phyloP scores from a whole-genome alignment of 768 basidiomycete genomes.

The Podaxis rugospora region DNA sequence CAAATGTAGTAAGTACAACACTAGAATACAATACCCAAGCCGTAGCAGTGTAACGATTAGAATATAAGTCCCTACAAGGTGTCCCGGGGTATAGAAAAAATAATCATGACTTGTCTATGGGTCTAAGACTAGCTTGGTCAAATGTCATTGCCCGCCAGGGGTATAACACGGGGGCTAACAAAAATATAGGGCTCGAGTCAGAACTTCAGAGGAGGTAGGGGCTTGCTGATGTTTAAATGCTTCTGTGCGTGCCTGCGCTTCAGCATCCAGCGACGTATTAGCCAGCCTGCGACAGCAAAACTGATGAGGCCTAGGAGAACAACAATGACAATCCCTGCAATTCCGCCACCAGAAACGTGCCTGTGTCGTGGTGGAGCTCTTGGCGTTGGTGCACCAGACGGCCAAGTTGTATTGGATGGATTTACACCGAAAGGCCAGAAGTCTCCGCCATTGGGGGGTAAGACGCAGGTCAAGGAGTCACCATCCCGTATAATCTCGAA shows the following conservation, averaged over 20 bases:
- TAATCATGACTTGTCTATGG: not conserved
- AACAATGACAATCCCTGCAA: constrained; percentile 48
- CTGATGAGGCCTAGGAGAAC: constrained; percentile 41
- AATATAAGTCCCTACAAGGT: too few species aligned
- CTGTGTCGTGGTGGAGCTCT: not conserved
- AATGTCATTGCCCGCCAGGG: not conserved
- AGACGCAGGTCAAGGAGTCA: constrained; percentile 59
- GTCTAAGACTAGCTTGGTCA: not conserved
- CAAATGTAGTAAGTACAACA: not conserved
- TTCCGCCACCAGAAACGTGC: constrained; percentile 22
- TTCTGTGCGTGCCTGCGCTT: constrained; percentile 22
- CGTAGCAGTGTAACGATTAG: not conserved
- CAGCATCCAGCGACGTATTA: constrained; percentile 42
- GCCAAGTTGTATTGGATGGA: constrained; percentile 27
- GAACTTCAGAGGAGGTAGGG: constrained; percentile 15
- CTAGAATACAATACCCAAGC: not conserved
- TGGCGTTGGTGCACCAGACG: not conserved
- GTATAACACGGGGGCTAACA: not conserved
- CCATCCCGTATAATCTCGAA: constrained; percentile 51
- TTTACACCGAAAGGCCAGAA: constrained; percentile 69
- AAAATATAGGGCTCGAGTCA: not conserved
- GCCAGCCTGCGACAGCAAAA: constrained; percentile 37
- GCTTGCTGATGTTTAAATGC: constrained; percentile 20
- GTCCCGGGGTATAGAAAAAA: not conserved
- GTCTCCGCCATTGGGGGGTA: constrained; percentile 62